These are phyloP conservation scores for Diaporthe destruens DNA, from an alignment of 2,329 filamentous ascomycete species.

Conservation along the genomic window DNA sequence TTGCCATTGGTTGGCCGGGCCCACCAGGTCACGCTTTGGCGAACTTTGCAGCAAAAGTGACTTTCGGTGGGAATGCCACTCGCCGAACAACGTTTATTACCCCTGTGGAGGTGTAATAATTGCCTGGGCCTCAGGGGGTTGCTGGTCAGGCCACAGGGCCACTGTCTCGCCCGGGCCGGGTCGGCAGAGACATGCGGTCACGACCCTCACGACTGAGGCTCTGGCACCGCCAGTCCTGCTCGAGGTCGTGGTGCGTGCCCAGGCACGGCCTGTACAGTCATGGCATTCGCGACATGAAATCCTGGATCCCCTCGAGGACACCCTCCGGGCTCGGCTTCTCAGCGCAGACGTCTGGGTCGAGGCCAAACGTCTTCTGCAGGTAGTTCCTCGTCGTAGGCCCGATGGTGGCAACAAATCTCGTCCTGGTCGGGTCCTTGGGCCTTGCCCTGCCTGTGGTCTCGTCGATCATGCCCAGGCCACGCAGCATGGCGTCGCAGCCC, in stretches of 20 bases:
- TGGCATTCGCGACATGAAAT: constrained; percentile 50
- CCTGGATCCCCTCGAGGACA: constrained; percentile 74
- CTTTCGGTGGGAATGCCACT: no score
- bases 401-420: constrained; percentile 84
- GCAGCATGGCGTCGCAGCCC: constrained; percentile 72
- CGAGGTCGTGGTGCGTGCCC: neutral
- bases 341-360: constrained; percentile 83
- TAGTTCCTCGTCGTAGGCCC: constrained; percentile 91
- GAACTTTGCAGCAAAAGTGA: no score
- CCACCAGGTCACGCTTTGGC: no score
- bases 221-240: neutral
- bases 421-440: constrained; percentile 50
- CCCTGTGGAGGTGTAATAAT: no score
- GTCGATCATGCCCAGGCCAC: constrained; percentile 65
- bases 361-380: constrained; percentile 73
- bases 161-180: neutral
- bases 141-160: neutral
- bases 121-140: neutral
- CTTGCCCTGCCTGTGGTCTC: constrained; percentile 56
- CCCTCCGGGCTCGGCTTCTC: constrained; percentile 86
- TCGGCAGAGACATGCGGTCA: neutral
- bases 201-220: neutral
- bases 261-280: neutral
- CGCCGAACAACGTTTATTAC: no score
- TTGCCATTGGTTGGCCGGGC: no score